These are phyloP conservation scores for Trametes sp. DNA, from an alignment of 1,284 basidiomycete genomes.

Conservation along the genomic window DNA sequence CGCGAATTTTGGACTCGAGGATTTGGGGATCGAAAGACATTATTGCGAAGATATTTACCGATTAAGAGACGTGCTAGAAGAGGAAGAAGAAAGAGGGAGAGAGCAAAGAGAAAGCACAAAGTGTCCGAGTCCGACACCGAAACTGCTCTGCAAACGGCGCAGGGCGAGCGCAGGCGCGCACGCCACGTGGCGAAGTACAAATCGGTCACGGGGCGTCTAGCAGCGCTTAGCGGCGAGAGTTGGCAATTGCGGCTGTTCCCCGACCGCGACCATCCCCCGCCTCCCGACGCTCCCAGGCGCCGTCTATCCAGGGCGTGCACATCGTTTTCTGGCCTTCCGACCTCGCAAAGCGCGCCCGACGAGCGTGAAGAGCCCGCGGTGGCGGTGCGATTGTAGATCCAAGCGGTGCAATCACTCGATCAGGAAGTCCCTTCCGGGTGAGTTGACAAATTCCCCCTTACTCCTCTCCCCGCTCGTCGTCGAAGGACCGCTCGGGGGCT, in stretches of 20 bases:
- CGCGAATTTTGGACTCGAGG: slow-evolving; percentile 66
- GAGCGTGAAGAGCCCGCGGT: background rate
- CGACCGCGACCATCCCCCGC: background rate
- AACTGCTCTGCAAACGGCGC: background rate
- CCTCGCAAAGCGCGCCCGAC: background rate
- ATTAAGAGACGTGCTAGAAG: slow-evolving; percentile 12
- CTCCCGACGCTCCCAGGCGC: background rate
- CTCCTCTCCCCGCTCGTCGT: background rate
- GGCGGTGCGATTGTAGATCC: slow-evolving; percentile 29
- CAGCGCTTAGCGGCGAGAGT: background rate
- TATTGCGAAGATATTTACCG: slow-evolving; percentile 12
- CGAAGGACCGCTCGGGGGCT: background rate
- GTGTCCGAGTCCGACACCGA: background rate
- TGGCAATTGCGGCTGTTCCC: background rate
- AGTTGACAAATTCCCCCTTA: slow-evolving; percentile 9
- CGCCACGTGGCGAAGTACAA: background rate
- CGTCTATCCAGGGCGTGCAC: background rate
- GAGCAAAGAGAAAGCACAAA: background rate
- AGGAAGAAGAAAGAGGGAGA: background rate
- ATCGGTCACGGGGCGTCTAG: background rate
- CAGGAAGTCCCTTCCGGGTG: slow-evolving; percentile 14
- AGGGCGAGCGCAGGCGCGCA: background rate
- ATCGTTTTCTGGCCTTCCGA: background rate
- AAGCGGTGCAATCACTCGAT: slow-evolving; percentile 21
- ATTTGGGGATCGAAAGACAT: slow-evolving; percentile 37